Base-by-base conservation (phyloP, 2,329 filamentous ascomycete genomes). In the Microcyclosporella mali region DNA sequence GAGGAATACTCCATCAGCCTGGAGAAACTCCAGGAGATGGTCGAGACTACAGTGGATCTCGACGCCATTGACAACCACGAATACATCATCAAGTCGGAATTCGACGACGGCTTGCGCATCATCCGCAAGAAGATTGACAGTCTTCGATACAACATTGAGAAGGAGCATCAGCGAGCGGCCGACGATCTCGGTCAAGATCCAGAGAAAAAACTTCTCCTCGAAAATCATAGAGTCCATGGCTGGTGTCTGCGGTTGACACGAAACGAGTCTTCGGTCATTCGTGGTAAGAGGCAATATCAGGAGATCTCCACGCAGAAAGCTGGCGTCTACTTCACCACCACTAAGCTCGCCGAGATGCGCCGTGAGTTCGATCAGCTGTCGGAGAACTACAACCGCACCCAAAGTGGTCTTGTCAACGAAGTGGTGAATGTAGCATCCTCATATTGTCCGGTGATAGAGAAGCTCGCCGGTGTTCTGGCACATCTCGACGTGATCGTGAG, bases 271-370 rank as follows among this genome's bases (percentile, higher is more conserved):
- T 83, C 85, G 12, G 94, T 87, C 57, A 98, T 98, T 56, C 84
- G 92, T 48, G 94, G 94, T 66, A 94, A 92, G 61, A 82, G 80
- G 46, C 75, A 81, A 37, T 98, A 97, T 58, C 84, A 90, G 58
- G 92, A 98, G 66, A 94, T 88, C 64, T 94, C 89, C 0, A 98
- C 94, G 0, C 92, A 97, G 68, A 98, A 98, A 75, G 98, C 95
- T 63, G 92, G 92, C 33, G 92, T 97, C 42, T 98, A 92, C 70
- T 98, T 98, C 66, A 97, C 92, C 1, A 98, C 92, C 3, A 81
- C 80, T 41, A 81, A 77, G 25, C 73, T 98, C 56, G 84, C 88
- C 59, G 76, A 81, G 18, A 78, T 89, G 57, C 84, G 92, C 25
- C 80, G 90, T 40, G 90, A 98, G 58, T 88, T 94, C 54, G 90